Percentiles rank a stretch among this genome's conserved stretches.
These are phyloP conservation scores for Coemansia sp. DNA, from an alignment of 192 early-diverging fungal species.

Conservation along the genomic window DNA sequence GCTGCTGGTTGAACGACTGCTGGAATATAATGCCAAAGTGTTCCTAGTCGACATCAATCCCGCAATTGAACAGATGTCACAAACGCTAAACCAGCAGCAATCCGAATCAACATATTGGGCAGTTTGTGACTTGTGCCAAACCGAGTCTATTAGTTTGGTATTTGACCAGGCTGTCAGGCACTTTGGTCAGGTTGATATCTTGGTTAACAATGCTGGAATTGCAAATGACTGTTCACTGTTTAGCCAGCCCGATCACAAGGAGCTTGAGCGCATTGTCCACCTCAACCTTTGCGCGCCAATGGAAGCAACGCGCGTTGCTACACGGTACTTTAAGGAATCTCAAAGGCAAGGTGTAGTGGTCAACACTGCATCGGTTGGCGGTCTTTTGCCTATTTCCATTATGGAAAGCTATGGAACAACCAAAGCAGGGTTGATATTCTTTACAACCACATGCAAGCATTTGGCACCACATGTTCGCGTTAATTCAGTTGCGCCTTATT, in stretches of 20 bases:
- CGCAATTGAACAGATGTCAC: constrained; percentile 13
- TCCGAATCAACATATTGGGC: constrained; percentile 16
- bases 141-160: constrained; percentile 12
- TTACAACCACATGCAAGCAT: constrained; percentile 53
- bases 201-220: constrained; percentile 67
- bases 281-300: constrained; percentile 77
- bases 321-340: constrained; percentile 57
- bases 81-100: constrained; percentile 15
- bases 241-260: constrained; percentile 52
- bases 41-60: constrained; percentile 36
- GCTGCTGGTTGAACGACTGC: constrained; percentile 21
- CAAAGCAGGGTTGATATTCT: constrained; percentile 70
- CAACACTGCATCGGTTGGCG: constrained; percentile 76
- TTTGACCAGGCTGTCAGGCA: constrained; percentile 50
- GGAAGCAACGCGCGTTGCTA: constrained; percentile 68
- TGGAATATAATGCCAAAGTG: constrained; percentile 17
- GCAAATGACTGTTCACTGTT: constrained; percentile 53
- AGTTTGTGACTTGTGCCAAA: constrained; percentile 52
- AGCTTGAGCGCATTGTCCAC: constrained; percentile 61
- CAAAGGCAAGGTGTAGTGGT: constrained; percentile 61
- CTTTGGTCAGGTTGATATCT: constrained; percentile 61
- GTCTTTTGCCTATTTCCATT: constrained; percentile 52
- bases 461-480: constrained; percentile 57
- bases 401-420: constrained; percentile 78
- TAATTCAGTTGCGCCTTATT: constrained; percentile 65